Evolutionary conservation across 345 rosid species (phyloP).

Genomic region (Eucalyptus erythrocorys): DNA sequence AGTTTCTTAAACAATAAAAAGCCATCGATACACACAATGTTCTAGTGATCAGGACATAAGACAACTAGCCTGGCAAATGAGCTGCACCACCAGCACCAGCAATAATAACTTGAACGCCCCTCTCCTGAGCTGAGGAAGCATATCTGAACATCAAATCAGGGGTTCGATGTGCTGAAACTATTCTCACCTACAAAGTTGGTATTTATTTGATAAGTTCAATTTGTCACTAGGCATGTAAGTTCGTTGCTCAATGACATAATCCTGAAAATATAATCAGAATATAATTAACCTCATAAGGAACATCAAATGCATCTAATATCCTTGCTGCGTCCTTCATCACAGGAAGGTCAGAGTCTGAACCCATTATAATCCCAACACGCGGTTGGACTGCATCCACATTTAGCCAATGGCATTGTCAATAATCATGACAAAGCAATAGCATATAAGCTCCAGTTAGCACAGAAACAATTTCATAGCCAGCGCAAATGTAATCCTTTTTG

Average conservation of each 20-base stretch:
- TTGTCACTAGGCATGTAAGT: neutral
- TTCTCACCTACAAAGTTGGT: constrained; percentile 41
- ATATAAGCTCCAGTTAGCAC: neutral
- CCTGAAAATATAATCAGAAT: neutral
- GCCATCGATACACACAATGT: neutral
- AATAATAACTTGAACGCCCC: constrained; percentile 74
- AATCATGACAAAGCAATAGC: neutral
- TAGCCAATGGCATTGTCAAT: neutral
- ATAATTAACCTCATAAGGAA: constrained; percentile 56
- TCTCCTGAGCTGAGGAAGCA: constrained; percentile 55
- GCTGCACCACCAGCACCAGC: constrained; percentile 99
- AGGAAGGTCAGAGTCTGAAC: constrained; percentile 96
- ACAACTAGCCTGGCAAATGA: constrained; percentile 72
- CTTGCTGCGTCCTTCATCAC: constrained; percentile 91
- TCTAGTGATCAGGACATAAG: neutral
- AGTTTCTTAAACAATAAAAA: neutral
- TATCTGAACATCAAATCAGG: constrained; percentile 86
- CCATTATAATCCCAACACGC: constrained; percentile 89
- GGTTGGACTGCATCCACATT: constrained; percentile 52
- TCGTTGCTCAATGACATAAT: neutral
- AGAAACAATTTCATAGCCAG: neutral
- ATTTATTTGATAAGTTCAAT: neutral
- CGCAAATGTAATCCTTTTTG: neutral
- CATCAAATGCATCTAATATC: constrained; percentile 52
- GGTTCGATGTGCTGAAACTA: constrained; percentile 89